Evolutionary conservation across 192 early-diverging fungal species (phyloP), one percentile per base, ranked within the genome.

Genomic region (Entomortierella lignicola): DNA sequence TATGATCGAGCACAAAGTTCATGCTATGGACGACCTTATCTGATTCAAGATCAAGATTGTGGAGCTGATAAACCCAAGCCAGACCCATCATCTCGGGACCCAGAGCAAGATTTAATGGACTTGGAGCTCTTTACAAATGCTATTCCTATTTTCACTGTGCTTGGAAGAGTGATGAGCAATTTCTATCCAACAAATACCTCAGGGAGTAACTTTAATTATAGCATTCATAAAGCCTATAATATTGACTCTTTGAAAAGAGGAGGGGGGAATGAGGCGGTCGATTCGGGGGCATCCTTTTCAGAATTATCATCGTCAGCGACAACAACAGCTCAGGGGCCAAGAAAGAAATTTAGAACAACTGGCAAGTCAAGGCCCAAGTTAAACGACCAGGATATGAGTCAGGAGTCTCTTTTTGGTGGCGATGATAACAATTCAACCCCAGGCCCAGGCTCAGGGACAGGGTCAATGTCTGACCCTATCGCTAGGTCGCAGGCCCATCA

Each of bases 11-110:
- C 34, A 23, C 63, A 64, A 31, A 31, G 51, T 4, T 32, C 63
- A 5, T 37, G 8, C 21, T 54, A 64, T 34, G 63, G 63, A 25
- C 6, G 63, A 41, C 63, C 63, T 2, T 64, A 39, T 34, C 11
- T 64, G 63, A 64, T 64, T 25, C 63, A 64, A 30, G 63, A 64
- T 21, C 63, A 42, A 26, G 63, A 64, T 37, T 64, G 63, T 54
- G 48, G 31, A 4, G 63, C 63, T 20, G 63, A 54, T 31, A 64
- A 64, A 18, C 63, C 63, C 2, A 64, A 54, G 23, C 52, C 52
- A 8, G 63, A 64, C 41, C 51, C 51, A 52, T 23, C 11, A 51
- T 50, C 63, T 17, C n/a, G 30, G 20, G 41, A 54, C n/a, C 30
- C 29, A 11, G 63, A 43, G 3, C 48, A 52, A 18, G 63, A 64